Percentiles rank a stretch among this genome's conserved stretches.
Evolutionary conservation across 495 filamentous ascomycete genomes (phyloP).

Genomic region (Extremus antarcticus): DNA sequence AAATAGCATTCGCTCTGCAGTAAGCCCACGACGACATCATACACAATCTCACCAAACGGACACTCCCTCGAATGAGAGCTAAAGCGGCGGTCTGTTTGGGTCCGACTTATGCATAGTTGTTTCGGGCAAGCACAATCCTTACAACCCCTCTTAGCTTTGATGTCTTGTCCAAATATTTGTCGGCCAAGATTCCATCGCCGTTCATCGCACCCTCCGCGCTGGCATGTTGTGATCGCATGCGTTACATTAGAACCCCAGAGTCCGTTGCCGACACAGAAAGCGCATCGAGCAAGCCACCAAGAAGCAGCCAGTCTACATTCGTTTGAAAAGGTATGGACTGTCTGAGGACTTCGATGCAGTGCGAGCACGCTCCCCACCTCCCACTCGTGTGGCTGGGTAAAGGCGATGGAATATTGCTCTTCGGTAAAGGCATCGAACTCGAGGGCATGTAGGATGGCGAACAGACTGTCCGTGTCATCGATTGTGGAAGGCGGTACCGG

Average conservation of each 20-base stretch:
- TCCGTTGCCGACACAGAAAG: not conserved
- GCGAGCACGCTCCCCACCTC: not conserved
- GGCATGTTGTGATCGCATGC: not conserved
- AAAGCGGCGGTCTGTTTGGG: not conserved
- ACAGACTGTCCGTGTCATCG: not conserved
- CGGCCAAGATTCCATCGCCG: not conserved
- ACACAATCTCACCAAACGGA: not conserved
- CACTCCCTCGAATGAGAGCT: not conserved
- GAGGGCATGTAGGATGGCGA: not conserved
- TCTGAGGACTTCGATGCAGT: not conserved
- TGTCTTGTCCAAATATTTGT: not conserved
- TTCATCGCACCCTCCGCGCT: not conserved
- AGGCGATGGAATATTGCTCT: not conserved
- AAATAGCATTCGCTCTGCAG: not conserved
- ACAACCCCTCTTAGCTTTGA: not conserved
- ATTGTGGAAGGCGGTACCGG: not conserved
- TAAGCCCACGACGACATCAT: not conserved
- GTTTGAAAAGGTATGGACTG: not conserved
- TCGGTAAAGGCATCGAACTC: not conserved
- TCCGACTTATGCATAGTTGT: not conserved
- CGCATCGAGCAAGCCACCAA: not conserved
- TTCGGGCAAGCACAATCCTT: not conserved
- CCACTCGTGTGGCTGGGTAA: not conserved
- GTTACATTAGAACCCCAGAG: not conserved
- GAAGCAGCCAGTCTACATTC: not conserved